Evolutionary conservation across 192 early-diverging fungal species (phyloP).

Genomic region (Podila clonocystis): DNA sequence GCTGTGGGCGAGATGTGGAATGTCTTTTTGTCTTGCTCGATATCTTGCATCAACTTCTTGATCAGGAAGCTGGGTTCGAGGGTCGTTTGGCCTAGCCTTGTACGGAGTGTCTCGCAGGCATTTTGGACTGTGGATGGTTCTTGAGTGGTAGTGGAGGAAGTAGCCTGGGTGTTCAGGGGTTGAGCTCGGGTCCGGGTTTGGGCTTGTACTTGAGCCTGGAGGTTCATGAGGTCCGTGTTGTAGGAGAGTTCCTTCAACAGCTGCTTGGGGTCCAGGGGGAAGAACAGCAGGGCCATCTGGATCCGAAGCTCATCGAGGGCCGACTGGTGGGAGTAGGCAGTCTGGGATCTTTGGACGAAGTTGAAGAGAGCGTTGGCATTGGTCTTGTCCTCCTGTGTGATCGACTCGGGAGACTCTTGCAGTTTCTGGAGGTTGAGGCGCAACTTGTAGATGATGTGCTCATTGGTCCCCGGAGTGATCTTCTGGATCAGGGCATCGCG

Average conservation of each 20-base stretch:
- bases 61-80: conserved; percentile 5
- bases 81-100: conserved; percentile 3
- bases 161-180: neutral
- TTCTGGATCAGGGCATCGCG: conserved; percentile 10
- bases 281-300: conserved; percentile 30
- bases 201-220: neutral
- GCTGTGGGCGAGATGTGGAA: neutral
- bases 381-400: conserved; percentile 8
- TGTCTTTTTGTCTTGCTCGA: neutral
- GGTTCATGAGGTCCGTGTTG: conserved; percentile 11
- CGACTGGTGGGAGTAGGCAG: neutral
- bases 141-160: neutral
- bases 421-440: conserved; percentile 16
- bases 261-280: conserved; percentile 18
- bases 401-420: conserved; percentile 10
- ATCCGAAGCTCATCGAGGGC: neutral
- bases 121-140: neutral
- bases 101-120: conserved; percentile 15
- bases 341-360: neutral
- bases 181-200: neutral
- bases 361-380: conserved; percentile 2
- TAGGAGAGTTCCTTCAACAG: conserved; percentile 15
- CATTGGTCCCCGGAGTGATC: neutral
- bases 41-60: conserved; percentile 3
- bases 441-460: conserved; percentile 10